Evolutionary conservation across 1,284 basidiomycete genomes (phyloP), one percentile per base, ranked within the genome.

Genomic region (Sanguinoderma infundibulare): DNA sequence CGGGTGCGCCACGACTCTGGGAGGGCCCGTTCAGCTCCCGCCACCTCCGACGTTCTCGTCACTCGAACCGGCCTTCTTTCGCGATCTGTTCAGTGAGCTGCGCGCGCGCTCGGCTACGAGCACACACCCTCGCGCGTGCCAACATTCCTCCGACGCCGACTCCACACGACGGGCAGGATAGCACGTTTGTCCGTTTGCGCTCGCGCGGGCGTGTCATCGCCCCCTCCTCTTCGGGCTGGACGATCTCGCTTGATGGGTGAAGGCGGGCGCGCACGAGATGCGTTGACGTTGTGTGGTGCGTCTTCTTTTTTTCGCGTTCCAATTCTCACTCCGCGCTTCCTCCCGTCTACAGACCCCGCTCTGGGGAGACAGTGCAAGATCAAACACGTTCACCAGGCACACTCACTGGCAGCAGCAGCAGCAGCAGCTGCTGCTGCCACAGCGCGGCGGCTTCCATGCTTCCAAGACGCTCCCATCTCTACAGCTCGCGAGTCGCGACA

Each of bases 41-140:
- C n/a, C n/a, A n/a, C 40, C 28, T 44, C 53, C 53, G 53, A 54
- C 53, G 53, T 24, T 54, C 53, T 54, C 53, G 53, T 54, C 32
- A 54, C 39, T 54, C n/a, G n/a, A n/a, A n/a, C n/a, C n/a, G n/a
- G n/a, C n/a, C n/a, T 54, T 40, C 17, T 15, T n/a, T 40, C 35
- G 28, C 53, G 38, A 44, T 36, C 30, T 15, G 40, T 54, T n/a
- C n/a, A n/a, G n/a, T n/a, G n/a, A n/a, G n/a, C 53, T n/a, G 0
- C 22, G 36, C 52, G 39, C 34, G 32, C 39, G 26, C 52, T 30
- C 38, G 34, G 52, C 52, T 28, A 30, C 24, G 15, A 34, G 24
- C 49, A 14, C 35, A 35, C 32, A 46, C n/a, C 44, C 20, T 17
- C 40, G 30, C n/a, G 17, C 50, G n/a, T n/a, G 20, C 39, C 34